phyloP scores from a whole-genome alignment of 306 rosid genomes.

The Carpinus fangiana region DNA sequence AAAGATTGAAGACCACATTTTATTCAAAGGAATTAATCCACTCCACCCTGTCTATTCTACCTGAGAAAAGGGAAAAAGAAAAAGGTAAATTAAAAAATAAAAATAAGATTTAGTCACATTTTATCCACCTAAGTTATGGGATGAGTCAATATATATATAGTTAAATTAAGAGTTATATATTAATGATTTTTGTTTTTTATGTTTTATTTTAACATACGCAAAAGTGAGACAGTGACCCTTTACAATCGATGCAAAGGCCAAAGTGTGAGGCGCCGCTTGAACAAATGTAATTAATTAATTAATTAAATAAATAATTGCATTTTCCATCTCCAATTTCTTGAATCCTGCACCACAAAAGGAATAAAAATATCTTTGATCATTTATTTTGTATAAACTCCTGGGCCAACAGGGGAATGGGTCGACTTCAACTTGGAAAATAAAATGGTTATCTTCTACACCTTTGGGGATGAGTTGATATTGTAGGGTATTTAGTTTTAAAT shows the following conservation, averaged over 20 bases:
- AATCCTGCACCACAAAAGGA: slow-evolving; percentile 8
- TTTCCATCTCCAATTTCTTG: not conserved
- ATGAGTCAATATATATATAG: too few species aligned
- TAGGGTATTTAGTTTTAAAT: not conserved
- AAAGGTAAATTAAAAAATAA: too few species aligned
- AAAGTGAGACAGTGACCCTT: slow-evolving; percentile 15
- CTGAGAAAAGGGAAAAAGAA: not conserved
- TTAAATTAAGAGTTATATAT: too few species aligned
- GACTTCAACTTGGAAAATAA: not conserved
- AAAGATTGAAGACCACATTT: not conserved
- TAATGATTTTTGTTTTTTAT: too few species aligned
- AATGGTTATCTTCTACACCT: not conserved
- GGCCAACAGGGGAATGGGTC: not conserved
- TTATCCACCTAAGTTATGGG: too few species aligned
- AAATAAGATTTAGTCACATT: not conserved
- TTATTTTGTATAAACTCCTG: not conserved
- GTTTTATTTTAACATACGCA: not conserved
- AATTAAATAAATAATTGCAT: not conserved
- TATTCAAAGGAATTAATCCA: slow-evolving; percentile 1
- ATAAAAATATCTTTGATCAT: not conserved
- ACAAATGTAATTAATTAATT: too few species aligned
- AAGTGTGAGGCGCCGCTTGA: slow-evolving; percentile 29
- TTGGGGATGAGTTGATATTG: not conserved
- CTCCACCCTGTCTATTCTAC: not conserved
- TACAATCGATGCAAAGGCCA: slow-evolving; percentile 6